phyloP scores from a whole-genome alignment of 139 green algal species.

The Eudorina sp. region DNA sequence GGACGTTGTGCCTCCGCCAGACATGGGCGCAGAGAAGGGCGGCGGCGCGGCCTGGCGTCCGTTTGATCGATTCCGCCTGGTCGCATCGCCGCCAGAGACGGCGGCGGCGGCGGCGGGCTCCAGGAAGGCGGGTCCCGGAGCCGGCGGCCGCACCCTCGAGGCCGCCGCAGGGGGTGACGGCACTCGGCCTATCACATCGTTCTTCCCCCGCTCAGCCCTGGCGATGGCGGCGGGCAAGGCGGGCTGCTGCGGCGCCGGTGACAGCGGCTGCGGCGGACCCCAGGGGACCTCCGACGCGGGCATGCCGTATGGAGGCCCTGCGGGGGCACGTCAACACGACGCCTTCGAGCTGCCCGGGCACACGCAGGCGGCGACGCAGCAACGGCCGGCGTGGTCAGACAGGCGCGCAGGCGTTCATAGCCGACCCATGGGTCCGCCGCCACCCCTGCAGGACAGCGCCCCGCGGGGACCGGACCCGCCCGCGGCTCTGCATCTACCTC shows the following conservation, averaged over 20 bases:
- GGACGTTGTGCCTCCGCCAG: neutral
- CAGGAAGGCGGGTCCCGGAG: no score
- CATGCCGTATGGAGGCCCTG: no score
- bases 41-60: neutral
- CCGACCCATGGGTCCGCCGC: no score
- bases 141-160: no score
- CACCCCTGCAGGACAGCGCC: neutral
- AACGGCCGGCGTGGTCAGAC: no score
- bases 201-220: neutral
- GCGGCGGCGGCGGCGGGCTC: neutral
- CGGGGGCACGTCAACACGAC: no score
- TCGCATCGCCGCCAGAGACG: neutral
- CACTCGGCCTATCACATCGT: constrained; percentile 5
- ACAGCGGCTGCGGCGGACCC: no score
- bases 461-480: neutral
- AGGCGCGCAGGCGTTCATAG: no score
- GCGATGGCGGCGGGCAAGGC: neutral
- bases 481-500: neutral
- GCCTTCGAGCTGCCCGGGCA: no score
- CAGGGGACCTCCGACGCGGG: no score
- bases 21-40: neutral
- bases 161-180: neutral
- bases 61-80: constrained; percentile 17
- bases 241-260: neutral
- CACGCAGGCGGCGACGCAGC: no score